Conservation (phyloP, 768 basidiomycete genomes). For the Kwoniella europaea region DNA sequence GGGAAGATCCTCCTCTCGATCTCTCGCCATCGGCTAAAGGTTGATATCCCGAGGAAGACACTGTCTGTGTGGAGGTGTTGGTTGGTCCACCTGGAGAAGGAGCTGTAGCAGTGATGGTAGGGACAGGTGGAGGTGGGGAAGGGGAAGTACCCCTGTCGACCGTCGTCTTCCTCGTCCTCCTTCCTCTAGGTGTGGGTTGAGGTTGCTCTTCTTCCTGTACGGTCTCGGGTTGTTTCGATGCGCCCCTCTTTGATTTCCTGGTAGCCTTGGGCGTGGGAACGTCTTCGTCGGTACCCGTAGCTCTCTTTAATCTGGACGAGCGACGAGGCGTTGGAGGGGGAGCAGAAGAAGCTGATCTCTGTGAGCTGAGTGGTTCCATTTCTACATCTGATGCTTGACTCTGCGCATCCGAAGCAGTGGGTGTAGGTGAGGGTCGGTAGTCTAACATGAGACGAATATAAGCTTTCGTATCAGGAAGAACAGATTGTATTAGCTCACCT, state of each 20-base stretch:
- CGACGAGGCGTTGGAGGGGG: conserved; percentile 46
- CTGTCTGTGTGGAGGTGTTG: conserved; percentile 4
- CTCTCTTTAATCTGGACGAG: conserved; percentile 38
- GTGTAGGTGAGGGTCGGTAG: conserved; percentile 15
- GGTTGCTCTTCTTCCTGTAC: conserved; percentile 32
- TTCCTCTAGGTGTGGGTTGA: conserved; percentile 28
- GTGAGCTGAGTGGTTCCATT: conserved; percentile 19
- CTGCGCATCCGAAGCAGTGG: conserved; percentile 11
- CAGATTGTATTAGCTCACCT: conserved; percentile 13
- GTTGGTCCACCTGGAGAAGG: conserved; percentile 38
- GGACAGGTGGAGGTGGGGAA: conserved; percentile 27
- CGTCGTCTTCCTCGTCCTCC: conserved; percentile 31
- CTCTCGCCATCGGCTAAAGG: conserved; percentile 34
- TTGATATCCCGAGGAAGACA: conserved; percentile 28
- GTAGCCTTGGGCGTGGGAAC: conserved; percentile 34
- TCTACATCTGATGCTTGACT: conserved; percentile 29
- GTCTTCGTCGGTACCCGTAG: conserved; percentile 19
- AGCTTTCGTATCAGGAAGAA: not conserved
- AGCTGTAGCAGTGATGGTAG: conserved; percentile 51
- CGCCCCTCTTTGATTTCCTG: conserved; percentile 21
- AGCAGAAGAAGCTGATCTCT: conserved; percentile 14
- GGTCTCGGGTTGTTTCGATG: conserved; percentile 23
- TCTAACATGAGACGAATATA: not conserved
- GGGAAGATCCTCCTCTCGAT: conserved; percentile 30
- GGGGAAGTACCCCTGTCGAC: conserved; percentile 40